Percentiles rank a stretch among this genome's conserved stretches.
Conservation (phyloP, 2,329 filamentous ascomycete species). For the Paecilomyces fulvus region DNA sequence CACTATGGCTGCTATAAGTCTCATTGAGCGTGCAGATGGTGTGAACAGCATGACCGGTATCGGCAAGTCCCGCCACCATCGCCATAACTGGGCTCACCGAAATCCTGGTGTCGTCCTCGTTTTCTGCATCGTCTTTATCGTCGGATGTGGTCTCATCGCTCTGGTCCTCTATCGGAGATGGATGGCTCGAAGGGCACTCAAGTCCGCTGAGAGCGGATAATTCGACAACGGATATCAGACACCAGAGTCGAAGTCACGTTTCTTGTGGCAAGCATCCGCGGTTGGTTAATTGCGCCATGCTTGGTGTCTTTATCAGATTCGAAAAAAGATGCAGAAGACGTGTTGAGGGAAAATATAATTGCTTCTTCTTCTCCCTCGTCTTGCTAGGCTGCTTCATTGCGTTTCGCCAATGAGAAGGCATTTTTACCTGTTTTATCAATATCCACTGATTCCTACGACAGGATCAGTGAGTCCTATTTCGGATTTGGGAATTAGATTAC, state of each 20-base stretch:
- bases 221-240: neutral
- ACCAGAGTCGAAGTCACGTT: neutral
- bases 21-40: neutral
- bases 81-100: slow-evolving; percentile 47
- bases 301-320: neutral
- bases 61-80: neutral
- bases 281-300: neutral
- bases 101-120: slow-evolving; percentile 56
- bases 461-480: neutral
- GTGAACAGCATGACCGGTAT: neutral
- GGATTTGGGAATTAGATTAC: neutral
- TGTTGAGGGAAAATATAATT: too few relatives aligned
- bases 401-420: neutral
- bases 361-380: neutral
- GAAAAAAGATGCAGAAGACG: neutral
- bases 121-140: slow-evolving; percentile 52
- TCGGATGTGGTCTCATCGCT: slow-evolving; percentile 42
- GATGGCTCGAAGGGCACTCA: slow-evolving; percentile 20
- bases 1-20: neutral
- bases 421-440: neutral
- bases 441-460: neutral
- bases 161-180: slow-evolving; percentile 44
- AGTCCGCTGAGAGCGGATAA: slow-evolving; percentile 8
- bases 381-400: neutral
- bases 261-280: neutral